Percentiles rank a stretch among this genome's conserved stretches.
These are phyloP conservation scores for Amphirosellinia nigrospora DNA, from an alignment of 495 filamentous ascomycete species.

Conservation along the genomic window DNA sequence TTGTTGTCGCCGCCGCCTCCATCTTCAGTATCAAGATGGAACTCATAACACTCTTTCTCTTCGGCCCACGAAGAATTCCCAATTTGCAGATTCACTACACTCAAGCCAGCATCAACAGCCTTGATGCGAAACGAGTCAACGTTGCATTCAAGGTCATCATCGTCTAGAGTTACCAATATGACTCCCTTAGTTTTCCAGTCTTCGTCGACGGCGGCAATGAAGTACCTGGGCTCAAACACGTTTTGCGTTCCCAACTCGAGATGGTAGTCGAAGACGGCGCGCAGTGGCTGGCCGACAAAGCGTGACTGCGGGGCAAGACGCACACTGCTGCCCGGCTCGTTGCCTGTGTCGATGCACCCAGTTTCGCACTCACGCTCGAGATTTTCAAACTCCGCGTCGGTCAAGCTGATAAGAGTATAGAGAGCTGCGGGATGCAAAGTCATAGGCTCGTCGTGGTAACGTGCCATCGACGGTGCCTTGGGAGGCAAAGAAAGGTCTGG, in stretches of 20 bases:
- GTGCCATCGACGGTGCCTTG: constrained; percentile 8
- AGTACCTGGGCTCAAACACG: constrained; percentile 4
- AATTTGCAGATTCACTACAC: constrained; percentile 12
- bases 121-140: constrained; percentile 9
- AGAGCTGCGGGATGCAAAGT: neutral
- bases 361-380: constrained; percentile 12
- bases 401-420: neutral
- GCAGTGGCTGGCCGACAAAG: constrained; percentile 10
- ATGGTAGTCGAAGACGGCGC: constrained; percentile 13
- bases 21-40: neutral
- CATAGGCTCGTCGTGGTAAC: neutral
- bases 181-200: neutral
- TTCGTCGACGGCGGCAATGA: constrained; percentile 3
- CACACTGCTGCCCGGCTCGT: neutral
- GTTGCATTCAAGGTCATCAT: neutral
- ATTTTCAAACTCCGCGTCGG: neutral
- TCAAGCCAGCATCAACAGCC: constrained; percentile 10
- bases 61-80: neutral
- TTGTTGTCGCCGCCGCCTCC: neutral
- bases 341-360: neutral
- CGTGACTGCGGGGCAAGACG: constrained; percentile 4
- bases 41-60: neutral
- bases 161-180: neutral
- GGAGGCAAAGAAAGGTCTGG: constrained; percentile 9
- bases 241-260: constrained; percentile 6